Evolutionary conservation across 257 asterid species (phyloP), one percentile per base, ranked within the genome.

Genomic region (Fraxinus anomala): DNA sequence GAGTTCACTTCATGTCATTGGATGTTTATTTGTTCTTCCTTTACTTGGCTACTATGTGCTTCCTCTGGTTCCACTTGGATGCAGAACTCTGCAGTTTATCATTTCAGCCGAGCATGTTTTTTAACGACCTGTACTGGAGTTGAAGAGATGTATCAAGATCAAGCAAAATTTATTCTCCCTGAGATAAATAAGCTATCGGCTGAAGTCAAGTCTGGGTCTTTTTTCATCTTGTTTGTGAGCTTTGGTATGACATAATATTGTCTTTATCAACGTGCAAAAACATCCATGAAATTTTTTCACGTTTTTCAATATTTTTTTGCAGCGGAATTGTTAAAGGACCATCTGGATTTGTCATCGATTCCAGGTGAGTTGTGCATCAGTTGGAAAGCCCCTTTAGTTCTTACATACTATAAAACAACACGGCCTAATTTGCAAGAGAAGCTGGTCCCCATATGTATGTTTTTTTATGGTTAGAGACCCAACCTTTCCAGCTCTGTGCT

Each of bases 151-250:
- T 85, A 80, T 77, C 92, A 72, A 73, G 85, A 87, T 79, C 91
- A 82, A 83, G 97, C 96, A 39, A 90, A 77, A 73, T 96, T 93
- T 78, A 75, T 91, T 74, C 95, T 93, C 75, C 98, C 99, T 78
- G 97, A 92, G 86, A 85, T 93, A 74, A 87, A 83, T 85, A 93
- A 91, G 83, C 84, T 96, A 69, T 89, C 95, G 36, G 82, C 87
- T 56, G 97, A 92, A 83, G 87, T 89, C 80, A 89, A 83, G 81
- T 86, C 92, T 39, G 94, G 92, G 26, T 83, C 99, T 83, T 94
- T 93, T 85, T 86, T 90, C 47, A 87, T 96, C 75, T 87, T 94
- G 88, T 92, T 96, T 83, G 81, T 93, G 59, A 93, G 97, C 83
- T 83, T 89, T 69, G 98, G 99, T 96, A 91, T 83, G 92, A 61